These are phyloP conservation scores for Penicillium glabrum DNA, from an alignment of 2,329 filamentous ascomycete species.

Conservation along the genomic window DNA sequence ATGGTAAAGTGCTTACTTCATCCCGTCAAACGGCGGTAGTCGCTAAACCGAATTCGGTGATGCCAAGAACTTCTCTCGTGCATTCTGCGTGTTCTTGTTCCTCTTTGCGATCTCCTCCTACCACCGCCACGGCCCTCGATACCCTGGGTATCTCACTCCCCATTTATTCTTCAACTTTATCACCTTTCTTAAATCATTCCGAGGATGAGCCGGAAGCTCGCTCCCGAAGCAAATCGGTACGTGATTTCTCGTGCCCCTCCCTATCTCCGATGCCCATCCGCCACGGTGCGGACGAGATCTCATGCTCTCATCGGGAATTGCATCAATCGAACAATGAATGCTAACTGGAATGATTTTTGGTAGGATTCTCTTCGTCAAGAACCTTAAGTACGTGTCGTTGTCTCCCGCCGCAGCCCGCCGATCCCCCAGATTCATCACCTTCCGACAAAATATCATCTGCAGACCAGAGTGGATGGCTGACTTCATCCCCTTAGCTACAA, in stretches of 20 bases:
- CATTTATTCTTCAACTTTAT: conserved; percentile 12
- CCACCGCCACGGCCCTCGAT: conserved; percentile 17
- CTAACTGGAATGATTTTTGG: conserved; percentile 4
- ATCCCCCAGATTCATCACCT: background rate
- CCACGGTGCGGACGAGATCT: background rate
- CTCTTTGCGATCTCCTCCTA: conserved; percentile 19
- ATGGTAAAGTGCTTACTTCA: conserved; percentile 12
- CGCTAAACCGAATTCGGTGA: conserved; percentile 17
- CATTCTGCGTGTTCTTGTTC: conserved; percentile 24
- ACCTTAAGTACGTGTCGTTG: conserved; percentile 74
- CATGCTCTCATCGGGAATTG: background rate
- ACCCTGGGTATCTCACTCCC: conserved; percentile 28
- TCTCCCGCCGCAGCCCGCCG: conserved; percentile 5
- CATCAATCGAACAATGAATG: background rate
- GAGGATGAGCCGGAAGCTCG: conserved; percentile 70
- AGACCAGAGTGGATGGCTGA: conserved; percentile 7
- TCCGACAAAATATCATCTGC: background rate
- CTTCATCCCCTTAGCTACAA: conserved; percentile 70
- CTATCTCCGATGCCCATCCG: background rate
- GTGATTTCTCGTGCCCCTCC: conserved; percentile 43
- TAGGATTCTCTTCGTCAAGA: conserved; percentile 99
- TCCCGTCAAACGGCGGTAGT: background rate
- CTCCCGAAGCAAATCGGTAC: conserved; percentile 98
- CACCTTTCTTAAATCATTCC: conserved; percentile 20
- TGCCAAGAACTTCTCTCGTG: conserved; percentile 29